phyloP scores from a whole-genome alignment of 1,284 basidiomycete species.

The Anthracocystis walkeri region DNA sequence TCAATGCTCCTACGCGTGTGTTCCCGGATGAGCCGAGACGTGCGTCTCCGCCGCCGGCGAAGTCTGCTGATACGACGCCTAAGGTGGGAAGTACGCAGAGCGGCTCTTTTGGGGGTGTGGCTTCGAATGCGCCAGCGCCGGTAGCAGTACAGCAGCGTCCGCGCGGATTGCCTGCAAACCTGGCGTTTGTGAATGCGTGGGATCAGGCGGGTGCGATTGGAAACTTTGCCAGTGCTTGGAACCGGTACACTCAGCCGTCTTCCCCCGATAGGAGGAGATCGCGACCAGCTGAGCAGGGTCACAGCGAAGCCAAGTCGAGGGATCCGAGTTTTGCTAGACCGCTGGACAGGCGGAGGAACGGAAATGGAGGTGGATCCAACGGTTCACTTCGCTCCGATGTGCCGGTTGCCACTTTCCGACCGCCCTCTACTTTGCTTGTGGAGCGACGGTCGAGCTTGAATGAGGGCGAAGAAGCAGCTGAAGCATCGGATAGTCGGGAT shows the following conservation, averaged over 20 bases:
- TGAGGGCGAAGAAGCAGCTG: constrained; percentile 21
- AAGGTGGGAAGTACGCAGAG: constrained; percentile 16
- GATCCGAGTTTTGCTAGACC: background rate
- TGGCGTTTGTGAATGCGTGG: constrained; percentile 60
- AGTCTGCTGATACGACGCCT: constrained; percentile 12
- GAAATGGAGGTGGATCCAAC: background rate
- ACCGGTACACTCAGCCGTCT: constrained; percentile 15
- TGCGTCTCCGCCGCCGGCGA: constrained; percentile 14
- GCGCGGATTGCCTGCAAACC: constrained; percentile 43
- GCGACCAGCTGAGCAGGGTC: background rate
- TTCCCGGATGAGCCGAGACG: constrained; percentile 59
- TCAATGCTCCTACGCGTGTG: constrained; percentile 34
- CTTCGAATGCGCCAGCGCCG: constrained; percentile 10
- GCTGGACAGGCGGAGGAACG: constrained; percentile 1
- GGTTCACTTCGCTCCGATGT: background rate
- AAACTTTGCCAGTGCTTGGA: constrained; percentile 38
- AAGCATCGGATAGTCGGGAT: constrained; percentile 55
- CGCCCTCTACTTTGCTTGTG: background rate
- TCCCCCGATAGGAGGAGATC: constrained; percentile 24
- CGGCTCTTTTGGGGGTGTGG: background rate
- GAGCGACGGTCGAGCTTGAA: constrained; percentile 23
- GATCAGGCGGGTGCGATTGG: constrained; percentile 54
- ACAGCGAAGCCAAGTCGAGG: background rate
- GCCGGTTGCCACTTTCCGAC: constrained; percentile 7
- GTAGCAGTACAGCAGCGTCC: constrained; percentile 11